Base-by-base conservation (phyloP, 2,329 filamentous ascomycete genomes). In the Aspergillus fijiensis region DNA sequence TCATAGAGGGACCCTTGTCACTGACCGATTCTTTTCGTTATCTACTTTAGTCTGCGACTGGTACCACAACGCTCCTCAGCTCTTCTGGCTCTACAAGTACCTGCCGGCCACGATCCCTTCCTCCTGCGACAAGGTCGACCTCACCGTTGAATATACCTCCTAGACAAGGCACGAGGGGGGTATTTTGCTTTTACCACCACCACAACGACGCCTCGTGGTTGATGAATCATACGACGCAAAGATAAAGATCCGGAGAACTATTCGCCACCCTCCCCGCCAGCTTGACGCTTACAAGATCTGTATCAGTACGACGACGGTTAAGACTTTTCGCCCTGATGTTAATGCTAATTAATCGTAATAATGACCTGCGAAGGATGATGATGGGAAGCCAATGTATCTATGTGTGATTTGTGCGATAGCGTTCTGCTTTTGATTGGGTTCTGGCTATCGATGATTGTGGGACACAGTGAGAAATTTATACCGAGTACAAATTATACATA, bases 21-120 rank as follows among this genome's bases (percentile, higher is more conserved):
- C 49, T 57, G 16, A 55, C 57, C 61, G 54, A 60, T 33, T 7
- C 25, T 12, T 12, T 35, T 35, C 10, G 5, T 16, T 35, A 12
- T 48, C 10, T 55, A 3, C 16, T 52, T 39, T 57, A 78, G 76
- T 75, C 7, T 78, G 76, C 61, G 72, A 77, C 54, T 78, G 76
- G 76, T 72, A 65, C 62, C 76, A 78, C 65, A 72, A 71, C 42
- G 68, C 67, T 21, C 75, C 76, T 27, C 76, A 78, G 61, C 69
- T 78, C 9, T 78, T 78, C 69, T 77, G 72, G 63, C 53, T 74
- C 7, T 65, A 72, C 58, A 42, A 63, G 12, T 69, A 65, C 50
- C 64, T 68, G 49, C 29, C 61, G 4, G 29, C 69, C 16, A 57
- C 54, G 0, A 63, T 72, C 19, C 75, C 76, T 10, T 67, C 61